These are phyloP conservation scores for Podospora sp. DNA, from an alignment of 495 filamentous ascomycete genomes.

Conservation along the genomic window DNA sequence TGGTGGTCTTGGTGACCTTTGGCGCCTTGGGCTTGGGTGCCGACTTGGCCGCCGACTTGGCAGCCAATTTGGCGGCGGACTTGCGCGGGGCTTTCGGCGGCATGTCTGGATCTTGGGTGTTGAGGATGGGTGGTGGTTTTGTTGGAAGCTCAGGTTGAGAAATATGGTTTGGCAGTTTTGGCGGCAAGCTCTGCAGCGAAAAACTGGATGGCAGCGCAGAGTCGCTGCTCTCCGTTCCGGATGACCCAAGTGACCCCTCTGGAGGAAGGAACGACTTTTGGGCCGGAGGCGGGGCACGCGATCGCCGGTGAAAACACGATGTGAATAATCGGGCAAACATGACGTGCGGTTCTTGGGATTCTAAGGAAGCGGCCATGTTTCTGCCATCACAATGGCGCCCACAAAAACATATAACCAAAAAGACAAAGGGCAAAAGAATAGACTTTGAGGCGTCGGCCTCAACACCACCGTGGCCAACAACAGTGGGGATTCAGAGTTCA, in stretches of 20 bases:
- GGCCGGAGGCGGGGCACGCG: slow-evolving; percentile 11
- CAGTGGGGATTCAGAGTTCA: slow-evolving; percentile 16
- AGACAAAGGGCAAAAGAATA: slow-evolving; percentile 16
- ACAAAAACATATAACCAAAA: not conserved
- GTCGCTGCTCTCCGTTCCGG: slow-evolving; percentile 29
- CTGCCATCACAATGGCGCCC: not conserved
- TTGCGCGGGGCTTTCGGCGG: slow-evolving; percentile 11
- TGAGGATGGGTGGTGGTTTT: not conserved
- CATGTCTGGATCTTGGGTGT: slow-evolving; percentile 18
- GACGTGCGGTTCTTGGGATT: slow-evolving; percentile 12
- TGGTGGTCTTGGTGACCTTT: not conserved
- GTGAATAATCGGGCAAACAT: slow-evolving; percentile 32
- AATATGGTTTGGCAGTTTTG: not conserved
- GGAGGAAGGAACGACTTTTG: slow-evolving; percentile 21
- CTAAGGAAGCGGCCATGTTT: slow-evolving; percentile 12
- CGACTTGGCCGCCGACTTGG: slow-evolving; percentile 17
- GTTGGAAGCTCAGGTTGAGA: not conserved
- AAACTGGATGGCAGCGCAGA: not conserved
- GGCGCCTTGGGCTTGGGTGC: not conserved
- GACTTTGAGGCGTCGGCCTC: not conserved
- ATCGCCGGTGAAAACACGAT: slow-evolving; percentile 34
- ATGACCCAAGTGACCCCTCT: slow-evolving; percentile 24
- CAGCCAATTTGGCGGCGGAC: not conserved
- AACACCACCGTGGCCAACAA: not conserved
- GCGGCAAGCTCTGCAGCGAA: not conserved